Evolutionary conservation across 345 rosid genomes (phyloP).

Genomic region (Combretum micranthum): DNA sequence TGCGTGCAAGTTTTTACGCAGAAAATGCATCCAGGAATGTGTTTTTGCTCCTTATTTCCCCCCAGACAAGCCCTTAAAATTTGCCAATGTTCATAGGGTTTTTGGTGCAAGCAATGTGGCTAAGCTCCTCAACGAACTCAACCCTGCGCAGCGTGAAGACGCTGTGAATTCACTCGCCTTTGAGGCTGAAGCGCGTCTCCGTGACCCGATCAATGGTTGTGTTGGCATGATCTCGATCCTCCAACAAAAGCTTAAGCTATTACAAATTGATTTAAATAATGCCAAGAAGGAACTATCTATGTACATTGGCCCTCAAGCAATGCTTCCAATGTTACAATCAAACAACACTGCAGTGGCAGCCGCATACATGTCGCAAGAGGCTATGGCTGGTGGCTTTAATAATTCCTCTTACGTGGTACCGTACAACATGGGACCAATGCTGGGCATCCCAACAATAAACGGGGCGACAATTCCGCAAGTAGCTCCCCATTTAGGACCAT

Average conservation of each 20-base stretch:
- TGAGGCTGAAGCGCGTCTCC: conserved; percentile 47
- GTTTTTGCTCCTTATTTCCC: conserved; percentile 47
- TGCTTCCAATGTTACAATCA: too few species aligned
- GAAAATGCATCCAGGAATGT: conserved; percentile 41
- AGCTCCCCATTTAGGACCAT: too few species aligned
- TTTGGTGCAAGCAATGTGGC: conserved; percentile 50
- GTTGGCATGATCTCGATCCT: conserved; percentile 44
- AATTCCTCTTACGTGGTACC: too few species aligned
- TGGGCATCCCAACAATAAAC: too few species aligned
- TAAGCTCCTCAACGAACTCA: conserved; percentile 36
- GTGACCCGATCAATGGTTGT: conserved; percentile 46
- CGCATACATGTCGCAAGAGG: too few species aligned
- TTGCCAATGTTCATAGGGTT: conserved; percentile 43
- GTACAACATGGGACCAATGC: too few species aligned
- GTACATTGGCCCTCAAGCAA: neutral
- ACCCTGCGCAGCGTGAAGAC: conserved; percentile 41
- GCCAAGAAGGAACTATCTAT: conserved; percentile 1
- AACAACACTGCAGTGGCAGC: too few species aligned
- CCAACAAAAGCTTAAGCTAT: conserved; percentile 30
- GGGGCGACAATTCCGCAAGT: too few species aligned
- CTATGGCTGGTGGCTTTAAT: too few species aligned
- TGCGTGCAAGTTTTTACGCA: conserved; percentile 44
- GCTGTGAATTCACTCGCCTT: conserved; percentile 47
- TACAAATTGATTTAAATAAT: conserved; percentile 28
- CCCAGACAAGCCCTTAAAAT: conserved; percentile 43